These are phyloP conservation scores for Trypanosoma lewisi DNA, from an alignment of 208 protist genomes.

Conservation along the genomic window DNA sequence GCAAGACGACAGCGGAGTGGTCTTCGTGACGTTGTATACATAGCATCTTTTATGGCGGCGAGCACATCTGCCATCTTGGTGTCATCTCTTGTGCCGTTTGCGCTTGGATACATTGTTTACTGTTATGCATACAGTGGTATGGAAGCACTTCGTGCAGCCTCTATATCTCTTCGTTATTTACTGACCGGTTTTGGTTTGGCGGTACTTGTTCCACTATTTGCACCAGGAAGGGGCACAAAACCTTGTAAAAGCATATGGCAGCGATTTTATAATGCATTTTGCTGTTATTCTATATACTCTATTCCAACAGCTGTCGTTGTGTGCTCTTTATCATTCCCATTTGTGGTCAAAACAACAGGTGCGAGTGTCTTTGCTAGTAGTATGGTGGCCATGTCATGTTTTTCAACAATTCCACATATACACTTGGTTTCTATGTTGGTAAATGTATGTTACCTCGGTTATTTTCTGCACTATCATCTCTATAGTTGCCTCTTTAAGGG, in stretches of 20 bases:
- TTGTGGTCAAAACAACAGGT: constrained; percentile 57
- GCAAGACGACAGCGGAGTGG: neutral
- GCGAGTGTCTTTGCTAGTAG: constrained; percentile 50
- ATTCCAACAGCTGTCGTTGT: constrained; percentile 74
- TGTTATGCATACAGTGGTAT: constrained; percentile 45
- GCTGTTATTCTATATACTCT: constrained; percentile 61
- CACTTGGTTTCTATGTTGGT: constrained; percentile 43
- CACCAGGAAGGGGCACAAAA: neutral
- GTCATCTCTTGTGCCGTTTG: constrained; percentile 45
- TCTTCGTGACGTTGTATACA: constrained; percentile 11
- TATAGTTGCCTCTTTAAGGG: constrained; percentile 46
- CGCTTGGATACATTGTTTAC: constrained; percentile 37
- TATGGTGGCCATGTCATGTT: constrained; percentile 62
- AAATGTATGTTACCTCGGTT: constrained; percentile 43
- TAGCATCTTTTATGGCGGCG: constrained; percentile 15
- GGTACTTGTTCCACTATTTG: constrained; percentile 51
- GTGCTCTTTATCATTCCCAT: constrained; percentile 28
- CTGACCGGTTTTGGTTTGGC: constrained; percentile 37
- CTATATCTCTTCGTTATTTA: constrained; percentile 35
- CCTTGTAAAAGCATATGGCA: constrained; percentile 1
- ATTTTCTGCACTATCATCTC: constrained; percentile 62
- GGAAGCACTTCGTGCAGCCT: constrained; percentile 22
- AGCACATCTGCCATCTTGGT: constrained; percentile 40
- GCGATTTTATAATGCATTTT: constrained; percentile 30
- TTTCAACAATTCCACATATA: constrained; percentile 68